These are phyloP conservation scores for Lactarius pseudohatsudake DNA, from an alignment of 768 basidiomycete species.

Conservation along the genomic window DNA sequence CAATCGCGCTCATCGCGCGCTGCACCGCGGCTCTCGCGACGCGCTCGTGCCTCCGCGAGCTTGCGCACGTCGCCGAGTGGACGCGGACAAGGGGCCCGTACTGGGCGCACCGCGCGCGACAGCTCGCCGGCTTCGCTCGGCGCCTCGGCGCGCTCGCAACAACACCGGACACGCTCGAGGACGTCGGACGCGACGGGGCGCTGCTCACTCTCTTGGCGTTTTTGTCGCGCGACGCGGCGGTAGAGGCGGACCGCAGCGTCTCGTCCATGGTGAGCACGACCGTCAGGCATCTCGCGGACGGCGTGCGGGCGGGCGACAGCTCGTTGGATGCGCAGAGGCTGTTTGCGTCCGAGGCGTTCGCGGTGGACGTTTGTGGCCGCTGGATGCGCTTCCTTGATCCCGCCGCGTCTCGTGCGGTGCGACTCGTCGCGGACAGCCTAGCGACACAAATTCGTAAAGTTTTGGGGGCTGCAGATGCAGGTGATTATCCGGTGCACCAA, in stretches of 20 bases:
- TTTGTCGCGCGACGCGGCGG: background rate
- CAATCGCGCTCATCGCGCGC: slow-evolving; percentile 6
- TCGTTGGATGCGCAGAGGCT: slow-evolving; percentile 6
- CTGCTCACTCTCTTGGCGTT: background rate
- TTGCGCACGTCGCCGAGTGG: background rate
- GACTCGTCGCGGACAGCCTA: background rate
- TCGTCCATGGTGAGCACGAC: slow-evolving; percentile 12
- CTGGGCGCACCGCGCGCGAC: slow-evolving; percentile 10
- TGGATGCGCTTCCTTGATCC: background rate
- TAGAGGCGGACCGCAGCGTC: background rate
- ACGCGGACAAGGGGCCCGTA: slow-evolving; percentile 4
- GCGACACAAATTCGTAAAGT: background rate
- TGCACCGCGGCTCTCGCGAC: slow-evolving; percentile 19
- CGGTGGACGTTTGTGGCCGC: background rate
- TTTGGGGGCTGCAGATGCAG: background rate
- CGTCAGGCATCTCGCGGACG: slow-evolving; percentile 12
- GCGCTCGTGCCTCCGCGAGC: slow-evolving; percentile 20
- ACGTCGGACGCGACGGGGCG: slow-evolving; percentile 9
- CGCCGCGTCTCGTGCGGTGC: background rate
- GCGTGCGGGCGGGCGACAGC: slow-evolving; percentile 3
- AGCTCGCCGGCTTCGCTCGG: background rate
- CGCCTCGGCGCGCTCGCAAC: background rate
- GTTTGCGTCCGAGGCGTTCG: background rate
- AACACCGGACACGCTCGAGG: background rate
- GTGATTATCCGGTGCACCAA: background rate